Percentiles rank a stretch among this genome's conserved stretches.
Evolutionary conservation across 148 eudicot species (phyloP).

Genomic region (Limonium bicolor): DNA sequence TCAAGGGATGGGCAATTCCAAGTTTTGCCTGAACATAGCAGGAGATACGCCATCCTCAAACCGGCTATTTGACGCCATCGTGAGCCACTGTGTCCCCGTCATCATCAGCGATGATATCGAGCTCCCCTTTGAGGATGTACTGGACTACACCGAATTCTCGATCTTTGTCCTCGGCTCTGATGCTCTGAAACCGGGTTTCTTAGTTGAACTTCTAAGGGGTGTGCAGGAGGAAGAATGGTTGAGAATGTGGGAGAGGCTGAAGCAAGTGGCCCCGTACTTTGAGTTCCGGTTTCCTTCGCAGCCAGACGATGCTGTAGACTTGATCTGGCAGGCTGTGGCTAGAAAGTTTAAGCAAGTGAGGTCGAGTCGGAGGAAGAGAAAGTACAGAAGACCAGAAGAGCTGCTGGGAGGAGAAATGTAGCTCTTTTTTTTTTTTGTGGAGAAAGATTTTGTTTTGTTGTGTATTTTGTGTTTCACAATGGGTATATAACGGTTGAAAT

Average conservation of each 20-base stretch:
- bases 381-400: constrained; percentile 24
- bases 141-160: constrained; percentile 68
- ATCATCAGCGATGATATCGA: constrained; percentile 84
- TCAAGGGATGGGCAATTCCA: constrained; percentile 71
- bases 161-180: constrained; percentile 56
- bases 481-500: no score
- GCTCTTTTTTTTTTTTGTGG: no score
- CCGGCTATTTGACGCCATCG: constrained; percentile 88
- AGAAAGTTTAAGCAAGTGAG: constrained; percentile 23
- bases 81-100: constrained; percentile 87
- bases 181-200: constrained; percentile 52
- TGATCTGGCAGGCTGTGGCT: constrained; percentile 77
- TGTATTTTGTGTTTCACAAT: no score
- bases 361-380: constrained; percentile 22
- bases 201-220: constrained; percentile 54
- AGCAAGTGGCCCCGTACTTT: constrained; percentile 47
- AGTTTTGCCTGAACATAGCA: constrained; percentile 84
- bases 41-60: constrained; percentile 97
- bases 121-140: constrained; percentile 73
- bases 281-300: constrained; percentile 75
- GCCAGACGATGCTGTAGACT: constrained; percentile 70
- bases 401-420: neutral
- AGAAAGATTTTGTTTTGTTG: no score
- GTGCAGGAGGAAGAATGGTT: constrained; percentile 60
- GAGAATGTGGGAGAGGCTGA: constrained; percentile 71